These are phyloP conservation scores for Apiospora kogelbergensis DNA, from an alignment of 2,329 filamentous ascomycete species.

Conservation along the genomic window DNA sequence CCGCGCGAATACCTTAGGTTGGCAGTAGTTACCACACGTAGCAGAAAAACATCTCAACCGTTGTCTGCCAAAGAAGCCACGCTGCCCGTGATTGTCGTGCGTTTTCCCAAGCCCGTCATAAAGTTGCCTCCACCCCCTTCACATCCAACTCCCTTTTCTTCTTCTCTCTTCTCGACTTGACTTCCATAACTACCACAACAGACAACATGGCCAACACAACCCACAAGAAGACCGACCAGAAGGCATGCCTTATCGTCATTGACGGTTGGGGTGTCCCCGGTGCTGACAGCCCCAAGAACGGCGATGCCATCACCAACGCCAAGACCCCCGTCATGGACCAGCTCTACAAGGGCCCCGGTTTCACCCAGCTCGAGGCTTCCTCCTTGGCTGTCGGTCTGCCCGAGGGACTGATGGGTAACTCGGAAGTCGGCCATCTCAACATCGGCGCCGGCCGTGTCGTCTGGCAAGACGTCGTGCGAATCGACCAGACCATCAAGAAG, in stretches of 20 bases:
- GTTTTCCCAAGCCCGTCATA: background rate
- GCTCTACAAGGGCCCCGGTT: conserved; percentile 83
- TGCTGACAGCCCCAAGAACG: conserved; percentile 77
- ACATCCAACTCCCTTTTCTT: conserved; percentile 6
- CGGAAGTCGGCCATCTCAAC: conserved; percentile 97
- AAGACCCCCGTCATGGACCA: conserved; percentile 94
- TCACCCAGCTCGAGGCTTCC: conserved; percentile 90
- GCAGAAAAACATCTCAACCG: background rate
- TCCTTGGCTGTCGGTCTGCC: conserved; percentile 94
- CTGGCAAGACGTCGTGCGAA: conserved; percentile 97
- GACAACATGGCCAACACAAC: conserved; percentile 33
- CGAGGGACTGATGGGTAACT: conserved; percentile 98
- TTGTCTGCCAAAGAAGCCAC: background rate
- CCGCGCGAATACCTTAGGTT: background rate
- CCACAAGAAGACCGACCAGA: conserved; percentile 51
- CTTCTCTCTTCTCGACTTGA: background rate
- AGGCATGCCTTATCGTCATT: conserved; percentile 81
- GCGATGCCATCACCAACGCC: conserved; percentile 93
- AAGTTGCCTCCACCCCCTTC: conserved; percentile 17
- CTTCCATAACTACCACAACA: background rate
- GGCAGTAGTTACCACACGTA: too few species aligned
- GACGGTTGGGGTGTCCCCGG: conserved; percentile 95
- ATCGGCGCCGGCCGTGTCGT: conserved; percentile 96
- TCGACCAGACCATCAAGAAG: conserved; percentile 90
- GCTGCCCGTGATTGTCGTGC: background rate